A percentile compares a stretch with the other conserved stretches of the same genome.
Evolutionary conservation across 495 filamentous ascomycete species (phyloP).

Genomic region (Polyplosphaeria fusca): DNA sequence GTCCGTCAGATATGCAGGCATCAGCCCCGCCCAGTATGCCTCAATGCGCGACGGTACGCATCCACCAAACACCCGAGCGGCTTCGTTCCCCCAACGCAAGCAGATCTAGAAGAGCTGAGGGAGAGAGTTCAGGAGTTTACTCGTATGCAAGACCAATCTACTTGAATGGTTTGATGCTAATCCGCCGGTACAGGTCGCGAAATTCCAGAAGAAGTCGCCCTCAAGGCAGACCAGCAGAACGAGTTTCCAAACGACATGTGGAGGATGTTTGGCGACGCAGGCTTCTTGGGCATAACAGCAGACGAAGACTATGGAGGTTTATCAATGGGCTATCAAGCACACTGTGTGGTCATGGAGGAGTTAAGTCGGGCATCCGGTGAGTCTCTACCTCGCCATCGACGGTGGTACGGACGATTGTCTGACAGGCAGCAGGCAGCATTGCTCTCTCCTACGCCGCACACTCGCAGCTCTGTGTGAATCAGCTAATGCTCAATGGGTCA

Average conservation of each 20-base stretch:
- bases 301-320: slow-evolving; percentile 92
- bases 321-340: slow-evolving; percentile 93
- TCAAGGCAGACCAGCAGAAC: slow-evolving; percentile 77
- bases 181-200: slow-evolving; percentile 55
- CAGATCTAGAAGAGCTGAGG: slow-evolving; percentile 78
- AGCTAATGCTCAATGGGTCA: slow-evolving; percentile 87
- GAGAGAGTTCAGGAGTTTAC: slow-evolving; percentile 92
- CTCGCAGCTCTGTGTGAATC: slow-evolving; percentile 95
- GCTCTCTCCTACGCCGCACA: slow-evolving; percentile 93
- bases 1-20: slow-evolving; percentile 18
- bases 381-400: no score
- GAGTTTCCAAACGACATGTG: slow-evolving; percentile 90
- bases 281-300: slow-evolving; percentile 88
- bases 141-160: slow-evolving; percentile 48
- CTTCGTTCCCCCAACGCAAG: slow-evolving; percentile 70
- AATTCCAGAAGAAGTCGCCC: slow-evolving; percentile 80
- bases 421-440: slow-evolving; percentile 84
- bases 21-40: slow-evolving; percentile 3
- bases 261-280: slow-evolving; percentile 87
- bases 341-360: slow-evolving; percentile 96
- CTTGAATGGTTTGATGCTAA: no score
- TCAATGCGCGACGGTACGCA: slow-evolving; percentile 43
- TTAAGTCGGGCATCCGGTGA: slow-evolving; percentile 64
- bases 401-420: no score
- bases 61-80: slow-evolving; percentile 83